Base-by-base conservation (phyloP, 176 grass and related monocot species). In the Oryza punctata region DNA sequence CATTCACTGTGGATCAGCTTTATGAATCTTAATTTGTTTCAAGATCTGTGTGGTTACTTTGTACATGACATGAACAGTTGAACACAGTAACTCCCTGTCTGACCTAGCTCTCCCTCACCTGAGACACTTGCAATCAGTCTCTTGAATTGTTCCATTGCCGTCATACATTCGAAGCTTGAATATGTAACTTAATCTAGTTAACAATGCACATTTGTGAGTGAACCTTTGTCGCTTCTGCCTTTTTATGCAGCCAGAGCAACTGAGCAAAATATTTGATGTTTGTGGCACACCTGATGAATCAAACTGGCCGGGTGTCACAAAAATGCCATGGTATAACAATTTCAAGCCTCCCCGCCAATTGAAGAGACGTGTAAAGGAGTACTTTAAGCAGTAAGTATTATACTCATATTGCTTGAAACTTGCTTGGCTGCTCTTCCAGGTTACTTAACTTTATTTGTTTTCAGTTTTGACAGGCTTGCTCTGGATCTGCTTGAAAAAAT, bases 311-410 rank as follows among this genome's bases (percentile, higher is more conserved):
- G 95, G 95, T 71, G 90, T 95, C 57, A 91, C 92, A 74, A 86
- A 98, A 92, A 91, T 95, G 90, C 87, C 92, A 3, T 95, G 95
- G 92, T 98, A 98, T 70, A 98, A 94, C 67, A 95, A 93, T 91
- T 92, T 97, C 75, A 98, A 93, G 84, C 90, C 92, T 70, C 13
- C 86, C 29, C 84, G 92, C 0, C 81, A 69, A 13, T 30, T 98
- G 73, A 80, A 94, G 77, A 93, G 95, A 87, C 88, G 85, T n/a
- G 83, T 98, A 21, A 89, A 81, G 44, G 95, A 95, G n/a, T 70
- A 65, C 66, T 98, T 98, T 80, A 98, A 95, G 73, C 84, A 95
- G 95, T 98, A 93, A 92, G 92, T 82, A 78, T 38, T 44, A 66
- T 67, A 87, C 50, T 79, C 18, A 67, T 81, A 32, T 81, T 82